A percentile compares a stretch with the other conserved stretches of the same genome.
phyloP scores from a whole-genome alignment of 768 basidiomycete species.

The Pleurotus platypus region DNA sequence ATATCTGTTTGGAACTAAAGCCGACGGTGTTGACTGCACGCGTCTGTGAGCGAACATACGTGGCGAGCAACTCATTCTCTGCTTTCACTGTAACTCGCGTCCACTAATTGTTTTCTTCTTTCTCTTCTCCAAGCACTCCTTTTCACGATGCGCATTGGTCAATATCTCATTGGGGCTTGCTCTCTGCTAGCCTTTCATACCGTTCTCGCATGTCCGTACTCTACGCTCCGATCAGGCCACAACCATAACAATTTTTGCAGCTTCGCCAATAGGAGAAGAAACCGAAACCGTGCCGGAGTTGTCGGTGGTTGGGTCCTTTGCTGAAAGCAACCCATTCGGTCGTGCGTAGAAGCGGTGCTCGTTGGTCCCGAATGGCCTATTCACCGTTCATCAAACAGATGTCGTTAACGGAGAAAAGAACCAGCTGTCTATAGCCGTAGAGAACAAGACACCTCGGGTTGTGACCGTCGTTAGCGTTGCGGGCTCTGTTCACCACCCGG shows the following conservation, averaged over 20 bases:
- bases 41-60: not conserved
- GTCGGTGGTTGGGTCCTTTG: slow-evolving; percentile 51
- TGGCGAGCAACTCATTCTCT: not conserved
- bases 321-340: slow-evolving; percentile 71
- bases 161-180: slow-evolving; percentile 10
- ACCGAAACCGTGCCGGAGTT: slow-evolving; percentile 52
- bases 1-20: not conserved
- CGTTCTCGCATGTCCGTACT: slow-evolving; percentile 16
- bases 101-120: not conserved
- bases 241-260: slow-evolving; percentile 10
- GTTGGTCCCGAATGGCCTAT: slow-evolving; percentile 9
- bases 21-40: not conserved
- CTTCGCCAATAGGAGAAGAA: slow-evolving; percentile 10
- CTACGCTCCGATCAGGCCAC: slow-evolving; percentile 5
- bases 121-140: not conserved
- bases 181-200: slow-evolving; percentile 13
- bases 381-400: slow-evolving; percentile 38
- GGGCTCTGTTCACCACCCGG: slow-evolving; percentile 66
- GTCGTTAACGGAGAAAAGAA: slow-evolving; percentile 84
- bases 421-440: slow-evolving; percentile 56
- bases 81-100: not conserved
- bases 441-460: slow-evolving; percentile 74
- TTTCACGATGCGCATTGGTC: slow-evolving; percentile 17
- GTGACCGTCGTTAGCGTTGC: slow-evolving; percentile 62
- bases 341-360: slow-evolving; percentile 44